Percentiles rank a stretch among this genome's conserved stretches.
Conservation (phyloP, 192 early-diverging fungal species). For the Linnemannia elongata region DNA sequence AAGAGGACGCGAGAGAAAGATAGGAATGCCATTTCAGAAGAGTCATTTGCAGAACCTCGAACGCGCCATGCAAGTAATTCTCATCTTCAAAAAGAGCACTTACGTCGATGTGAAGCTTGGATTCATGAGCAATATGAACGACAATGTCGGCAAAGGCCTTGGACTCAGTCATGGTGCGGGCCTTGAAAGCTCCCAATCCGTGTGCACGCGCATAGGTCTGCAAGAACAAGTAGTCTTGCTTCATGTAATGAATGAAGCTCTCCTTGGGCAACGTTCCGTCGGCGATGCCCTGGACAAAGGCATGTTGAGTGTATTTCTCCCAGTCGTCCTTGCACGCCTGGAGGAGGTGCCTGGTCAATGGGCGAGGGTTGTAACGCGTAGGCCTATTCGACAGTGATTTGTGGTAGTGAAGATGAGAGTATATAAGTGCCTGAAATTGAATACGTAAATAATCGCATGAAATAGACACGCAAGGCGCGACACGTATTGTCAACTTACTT, state of each 20-base stretch:
- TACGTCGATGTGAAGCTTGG: conserved; percentile 76
- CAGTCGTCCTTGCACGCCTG: conserved; percentile 64
- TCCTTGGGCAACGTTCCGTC: conserved; percentile 79
- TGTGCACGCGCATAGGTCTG: conserved; percentile 83
- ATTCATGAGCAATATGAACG: conserved; percentile 75
- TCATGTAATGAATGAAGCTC: conserved; percentile 82
- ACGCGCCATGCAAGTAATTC: no score
- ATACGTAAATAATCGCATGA: not conserved
- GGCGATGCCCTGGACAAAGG: conserved; percentile 81
- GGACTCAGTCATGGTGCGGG: conserved; percentile 66
- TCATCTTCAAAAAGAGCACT: not conserved
- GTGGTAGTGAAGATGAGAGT: not conserved
- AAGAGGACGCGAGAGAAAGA: not conserved
- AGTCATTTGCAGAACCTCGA: not conserved
- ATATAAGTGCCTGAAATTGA: not conserved
- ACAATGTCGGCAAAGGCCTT: conserved; percentile 73
- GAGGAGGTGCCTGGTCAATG: conserved; percentile 62
- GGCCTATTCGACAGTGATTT: conserved; percentile 36
- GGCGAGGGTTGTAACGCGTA: conserved; percentile 60
- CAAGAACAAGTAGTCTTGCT: conserved; percentile 88
- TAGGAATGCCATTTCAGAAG: not conserved
- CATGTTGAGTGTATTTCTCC: conserved; percentile 77
- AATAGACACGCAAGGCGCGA: not conserved
- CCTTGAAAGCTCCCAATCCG: conserved; percentile 83
- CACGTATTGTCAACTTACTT: conserved; percentile 40